Percentiles rank a stretch among this genome's conserved stretches.
phyloP scores from a whole-genome alignment of 2,329 filamentous ascomycete genomes.

The Colletotrichum costaricense region DNA sequence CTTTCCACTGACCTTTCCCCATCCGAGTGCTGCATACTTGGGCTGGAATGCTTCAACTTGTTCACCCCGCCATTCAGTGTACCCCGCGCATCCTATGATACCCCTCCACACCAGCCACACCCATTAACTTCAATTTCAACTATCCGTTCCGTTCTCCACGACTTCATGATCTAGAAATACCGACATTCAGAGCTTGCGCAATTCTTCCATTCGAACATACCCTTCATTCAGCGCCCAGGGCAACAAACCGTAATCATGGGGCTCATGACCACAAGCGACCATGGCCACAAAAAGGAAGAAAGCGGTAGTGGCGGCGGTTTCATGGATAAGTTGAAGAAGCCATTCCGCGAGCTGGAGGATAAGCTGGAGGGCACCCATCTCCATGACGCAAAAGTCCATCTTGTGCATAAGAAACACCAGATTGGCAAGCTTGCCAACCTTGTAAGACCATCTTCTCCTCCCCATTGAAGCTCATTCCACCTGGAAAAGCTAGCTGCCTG shows the following conservation, averaged over 20 bases:
- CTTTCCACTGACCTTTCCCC: background rate
- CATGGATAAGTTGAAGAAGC: conserved; percentile 61
- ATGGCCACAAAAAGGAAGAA: conserved; percentile 34
- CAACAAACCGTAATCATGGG: conserved; percentile 7
- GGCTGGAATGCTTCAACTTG: conserved; percentile 15
- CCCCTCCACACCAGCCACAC: conserved; percentile 7
- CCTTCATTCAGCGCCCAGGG: background rate
- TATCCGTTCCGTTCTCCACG: background rate
- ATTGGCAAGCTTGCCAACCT: conserved; percentile 73
- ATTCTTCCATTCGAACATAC: background rate
- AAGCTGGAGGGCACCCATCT: conserved; percentile 66
- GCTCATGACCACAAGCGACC: conserved; percentile 24
- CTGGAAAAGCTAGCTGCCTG: background rate
- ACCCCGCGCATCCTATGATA: conserved; percentile 23
- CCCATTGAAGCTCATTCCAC: background rate
- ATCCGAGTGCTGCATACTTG: background rate
- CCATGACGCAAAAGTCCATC: conserved; percentile 66
- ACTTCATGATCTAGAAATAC: conserved; percentile 17
- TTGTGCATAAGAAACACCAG: conserved; percentile 73
- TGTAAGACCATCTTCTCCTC: conserved; percentile 50
- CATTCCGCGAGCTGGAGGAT: conserved; percentile 59
- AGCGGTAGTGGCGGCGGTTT: conserved; percentile 47
- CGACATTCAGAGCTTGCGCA: background rate
- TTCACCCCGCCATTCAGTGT: conserved; percentile 5
- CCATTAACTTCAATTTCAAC: background rate